Base-by-base conservation (phyloP, 2,329 filamentous ascomycete genomes). In the Colletotrichum sp. region DNA sequence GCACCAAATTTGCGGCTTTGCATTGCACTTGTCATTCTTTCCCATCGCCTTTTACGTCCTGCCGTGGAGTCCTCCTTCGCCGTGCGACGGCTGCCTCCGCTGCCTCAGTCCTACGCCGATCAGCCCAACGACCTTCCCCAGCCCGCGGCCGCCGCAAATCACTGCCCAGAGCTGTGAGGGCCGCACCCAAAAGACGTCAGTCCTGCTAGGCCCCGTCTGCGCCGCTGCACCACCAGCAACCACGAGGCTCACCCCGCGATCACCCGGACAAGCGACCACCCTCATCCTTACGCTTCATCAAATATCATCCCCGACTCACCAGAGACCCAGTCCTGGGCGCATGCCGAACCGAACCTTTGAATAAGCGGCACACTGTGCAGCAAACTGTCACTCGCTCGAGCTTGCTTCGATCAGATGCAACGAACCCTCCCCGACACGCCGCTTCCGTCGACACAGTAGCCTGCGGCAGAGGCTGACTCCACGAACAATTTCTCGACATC, bases 401-500 rank as follows among this genome's bases (percentile, higher is more conserved):
- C 64, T 75, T 52, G 70, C 56, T 36, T 48, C 69, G 64, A 68
- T 52, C 73, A 75, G 34, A 73, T 75, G 73, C 73, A 65, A 73
- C 48, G 56, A 39, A 43, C 43, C 71, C 16, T 43, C 60, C 15
- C 55, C 60, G 36, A 13, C 25, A 32, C 66, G 30, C 66, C 36
- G 56, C 52, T 70, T 66, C 32, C 43, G 69, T 74, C 71, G 71
- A 74, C 61, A 66, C 43, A 75, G 73, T 32, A 75, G 62, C 55
- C 55, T 61, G 32, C 39, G 32, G 25, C 36, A 52, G 74, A 69
- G 71, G 66, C 72, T 61, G 66, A 58, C 36, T 68, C 43, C 13
- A 58, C 56, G 27, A 25, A 36, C 30, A 15, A n/a, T 28, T 25
- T 76, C 58, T 60, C 28, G 48, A 60, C 60, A 18, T 43, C 66